Evolutionary conservation across 257 asterid genomes (phyloP).

Genomic region (Linderniella brevidens): DNA sequence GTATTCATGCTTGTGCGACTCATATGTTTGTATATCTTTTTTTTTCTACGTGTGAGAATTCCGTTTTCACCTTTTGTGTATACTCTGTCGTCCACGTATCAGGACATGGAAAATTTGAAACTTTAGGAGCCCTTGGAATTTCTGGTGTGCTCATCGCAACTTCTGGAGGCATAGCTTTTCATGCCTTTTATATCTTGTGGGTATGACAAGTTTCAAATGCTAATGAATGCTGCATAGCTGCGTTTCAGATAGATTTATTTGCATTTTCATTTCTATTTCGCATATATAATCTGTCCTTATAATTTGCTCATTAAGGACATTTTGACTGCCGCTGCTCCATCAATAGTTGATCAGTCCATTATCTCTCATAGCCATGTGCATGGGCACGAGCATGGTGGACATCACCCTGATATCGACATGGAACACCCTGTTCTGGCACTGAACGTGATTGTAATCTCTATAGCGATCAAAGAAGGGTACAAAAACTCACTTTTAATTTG

Average conservation of each 20-base stretch:
- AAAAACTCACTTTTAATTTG: conserved; percentile 9
- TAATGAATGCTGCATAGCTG: no score
- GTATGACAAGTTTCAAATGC: no score
- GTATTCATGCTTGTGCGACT: no score
- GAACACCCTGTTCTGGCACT: conserved; percentile 81
- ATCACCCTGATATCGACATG: conserved; percentile 81
- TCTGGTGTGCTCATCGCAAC: conserved; percentile 75
- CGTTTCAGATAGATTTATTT: no score
- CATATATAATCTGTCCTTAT: no score
- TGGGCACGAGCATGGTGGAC: conserved; percentile 37
- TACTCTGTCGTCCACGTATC: conserved; percentile 14
- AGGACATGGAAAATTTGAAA: conserved; percentile 98
- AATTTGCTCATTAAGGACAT: no score
- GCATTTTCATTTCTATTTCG: no score
- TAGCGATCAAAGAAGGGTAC: conserved; percentile 92
- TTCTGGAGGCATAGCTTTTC: conserved; percentile 97
- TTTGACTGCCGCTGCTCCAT: conserved; percentile 60
- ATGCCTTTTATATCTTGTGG: conserved; percentile 59
- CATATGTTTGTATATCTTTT: not conserved
- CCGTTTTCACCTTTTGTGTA: conserved; percentile 6
- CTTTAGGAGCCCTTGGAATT: conserved; percentile 90
- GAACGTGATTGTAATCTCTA: conserved; percentile 62
- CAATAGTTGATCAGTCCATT: conserved; percentile 34
- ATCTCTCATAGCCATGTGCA: conserved; percentile 30
- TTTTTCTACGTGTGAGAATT: not conserved